Evolutionary conservation across 192 early-diverging fungal species (phyloP).

Genomic region (Coemansia sp.): DNA sequence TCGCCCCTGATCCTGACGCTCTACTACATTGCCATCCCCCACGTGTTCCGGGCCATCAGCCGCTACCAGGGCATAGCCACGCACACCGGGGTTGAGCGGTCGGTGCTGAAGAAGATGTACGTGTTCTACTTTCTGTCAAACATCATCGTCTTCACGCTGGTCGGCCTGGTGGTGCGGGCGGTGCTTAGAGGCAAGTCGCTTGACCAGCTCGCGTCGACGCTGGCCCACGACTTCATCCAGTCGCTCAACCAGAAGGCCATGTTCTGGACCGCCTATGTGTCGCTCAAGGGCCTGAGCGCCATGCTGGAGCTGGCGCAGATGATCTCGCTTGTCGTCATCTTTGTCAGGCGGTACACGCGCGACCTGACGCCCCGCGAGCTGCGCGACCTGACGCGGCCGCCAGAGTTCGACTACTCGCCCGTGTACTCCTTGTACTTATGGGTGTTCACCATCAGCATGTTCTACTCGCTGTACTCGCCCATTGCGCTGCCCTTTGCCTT

Average conservation of each 20-base stretch:
- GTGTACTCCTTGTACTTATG: conserved; percentile 69
- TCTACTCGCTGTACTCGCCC: conserved; percentile 72
- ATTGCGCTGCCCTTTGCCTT: conserved; percentile 65
- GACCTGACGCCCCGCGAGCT: conserved; percentile 69
- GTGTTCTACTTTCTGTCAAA: conserved; percentile 73
- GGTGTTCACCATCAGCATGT: conserved; percentile 67
- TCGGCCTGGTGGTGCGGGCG: conserved; percentile 36
- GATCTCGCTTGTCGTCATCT: conserved; percentile 56
- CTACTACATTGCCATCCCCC: conserved; percentile 65
- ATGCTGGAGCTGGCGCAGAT: conserved; percentile 70
- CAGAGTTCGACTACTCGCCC: conserved; percentile 68
- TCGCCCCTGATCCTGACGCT: conserved; percentile 65
- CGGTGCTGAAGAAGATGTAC: conserved; percentile 70
- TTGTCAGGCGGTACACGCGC: conserved; percentile 59
- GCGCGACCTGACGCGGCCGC: conserved; percentile 62
- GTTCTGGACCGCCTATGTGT: conserved; percentile 78
- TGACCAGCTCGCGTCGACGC: conserved; percentile 34
- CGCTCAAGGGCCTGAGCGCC: conserved; percentile 62
- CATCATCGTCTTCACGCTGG: conserved; percentile 62
- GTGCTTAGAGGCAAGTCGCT: conserved; percentile 40
- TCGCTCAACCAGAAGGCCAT: conserved; percentile 54
- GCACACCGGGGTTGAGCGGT: conserved; percentile 65
- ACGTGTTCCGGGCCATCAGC: conserved; percentile 60
- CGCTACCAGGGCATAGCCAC: conserved; percentile 70
- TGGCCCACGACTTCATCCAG: conserved; percentile 42